Evolutionary conservation across 225 moss, liverwort and hornwort genomes (phyloP).

Genomic region (Ulota crispa): DNA sequence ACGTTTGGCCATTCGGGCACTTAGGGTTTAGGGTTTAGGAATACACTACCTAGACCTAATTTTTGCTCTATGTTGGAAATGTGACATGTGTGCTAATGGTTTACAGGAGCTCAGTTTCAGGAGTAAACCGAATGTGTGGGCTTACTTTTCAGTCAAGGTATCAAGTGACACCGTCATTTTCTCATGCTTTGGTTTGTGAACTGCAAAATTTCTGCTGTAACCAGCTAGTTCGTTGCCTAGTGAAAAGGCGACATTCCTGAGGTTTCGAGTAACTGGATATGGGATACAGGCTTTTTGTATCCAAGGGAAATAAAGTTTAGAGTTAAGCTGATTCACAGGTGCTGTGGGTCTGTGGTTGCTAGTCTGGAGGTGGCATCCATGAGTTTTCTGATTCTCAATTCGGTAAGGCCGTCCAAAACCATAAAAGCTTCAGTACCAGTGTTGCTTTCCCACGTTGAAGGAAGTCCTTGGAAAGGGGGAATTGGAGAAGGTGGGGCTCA

Average conservation of each 20-base stretch:
- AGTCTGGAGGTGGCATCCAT: slow-evolving; percentile 99
- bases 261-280: not conserved
- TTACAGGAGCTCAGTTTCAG: slow-evolving; percentile 95
- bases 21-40: not conserved
- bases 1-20: not conserved
- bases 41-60: not conserved
- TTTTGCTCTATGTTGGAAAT: slow-evolving; percentile 2
- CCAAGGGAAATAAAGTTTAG: not conserved
- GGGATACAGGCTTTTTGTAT: not conserved
- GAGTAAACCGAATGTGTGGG: slow-evolving; percentile 98
- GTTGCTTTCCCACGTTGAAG: not conserved
- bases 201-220: not conserved
- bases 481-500: not conserved
- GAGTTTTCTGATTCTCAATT: slow-evolving; percentile 99
- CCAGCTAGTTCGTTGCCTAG: not conserved
- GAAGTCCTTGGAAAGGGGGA: not conserved
- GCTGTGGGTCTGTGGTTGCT: slow-evolving; percentile 32
- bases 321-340: slow-evolving; percentile 16
- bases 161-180: not conserved
- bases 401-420: slow-evolving; percentile 48
- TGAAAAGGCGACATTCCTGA: no score
- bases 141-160: slow-evolving; percentile 99
- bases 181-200: slow-evolving; percentile 3
- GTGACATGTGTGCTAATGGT: not conserved
- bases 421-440: not conserved